Evolutionary conservation across 192 early-diverging fungal species (phyloP), one percentile per base, ranked within the genome.

Genomic region (Mortierella antarctica): DNA sequence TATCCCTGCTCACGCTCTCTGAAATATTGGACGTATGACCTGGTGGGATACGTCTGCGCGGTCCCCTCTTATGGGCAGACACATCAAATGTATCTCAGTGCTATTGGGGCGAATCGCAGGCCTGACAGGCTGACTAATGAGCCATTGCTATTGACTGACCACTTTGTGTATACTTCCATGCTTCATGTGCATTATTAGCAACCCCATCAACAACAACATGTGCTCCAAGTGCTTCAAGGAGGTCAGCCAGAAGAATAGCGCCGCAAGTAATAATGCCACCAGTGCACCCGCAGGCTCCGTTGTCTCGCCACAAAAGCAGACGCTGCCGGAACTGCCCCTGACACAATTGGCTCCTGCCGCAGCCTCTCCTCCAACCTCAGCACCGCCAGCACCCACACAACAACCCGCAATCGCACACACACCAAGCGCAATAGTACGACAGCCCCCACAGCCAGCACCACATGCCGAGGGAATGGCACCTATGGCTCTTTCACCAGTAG

Each of bases 211-310:
- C 71, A 90, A 92, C 78, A 85, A 91, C 69, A 89, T 93, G 88
- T 94, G 93, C 83, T 93, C 92, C 7, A 92, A 93, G 71, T 94
- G 93, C 85, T 93, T 89, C 82, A 91, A 90, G 74, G 89, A 92
- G 67, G 71, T 83, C 13, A 83, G 85, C 64, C 71, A 66, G 54
- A 89, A 84, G 72, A 83, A 64, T 70, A 54, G 69, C 55, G 31
- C 17, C 68, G 54, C 57, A 14, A 52, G 49, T 13, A 31, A 47
- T 5, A 71, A 48, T 20, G 51, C 76, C 9, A 62, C 42, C 48
- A 58, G 23, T 31, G 50, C 50, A 7, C 15, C 57, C 48, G 18
- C 61, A 21, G 39, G 39, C 20, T 71, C 20, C 62, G 17, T 55
- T 40, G n/a, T 49, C 39, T 52, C 72, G 52, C 42, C 62, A 13